Percentiles rank a stretch among this genome's conserved stretches.
phyloP scores from a whole-genome alignment of 371 early-diverging fungal genomes.

The Nosema muscidifuracis region DNA sequence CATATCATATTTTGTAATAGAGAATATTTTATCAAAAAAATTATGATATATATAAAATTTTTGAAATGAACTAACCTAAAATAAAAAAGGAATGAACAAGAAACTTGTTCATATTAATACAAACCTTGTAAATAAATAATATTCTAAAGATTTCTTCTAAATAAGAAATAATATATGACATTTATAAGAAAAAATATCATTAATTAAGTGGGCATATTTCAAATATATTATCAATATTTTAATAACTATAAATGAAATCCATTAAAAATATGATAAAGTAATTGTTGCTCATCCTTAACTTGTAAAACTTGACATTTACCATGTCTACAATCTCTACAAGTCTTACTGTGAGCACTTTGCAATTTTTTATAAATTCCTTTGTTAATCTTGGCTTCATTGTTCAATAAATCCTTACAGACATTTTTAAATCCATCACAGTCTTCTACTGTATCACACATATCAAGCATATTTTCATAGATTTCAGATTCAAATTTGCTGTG shows the following conservation, averaged over 20 bases:
- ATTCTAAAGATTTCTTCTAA: too few relatives aligned
- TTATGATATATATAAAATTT: too few relatives aligned
- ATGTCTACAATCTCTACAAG: slow-evolving; percentile 18
- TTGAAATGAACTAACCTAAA: too few relatives aligned
- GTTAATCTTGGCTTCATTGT: slow-evolving; percentile 9
- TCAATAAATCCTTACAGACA: slow-evolving; percentile 32
- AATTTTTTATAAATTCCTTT: slow-evolving; percentile 8
- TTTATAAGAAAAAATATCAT: too few relatives aligned
- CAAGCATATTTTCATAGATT: slow-evolving; percentile 24
- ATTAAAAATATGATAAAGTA: not conserved
- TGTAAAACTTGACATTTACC: not conserved
- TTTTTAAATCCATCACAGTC: slow-evolving; percentile 17
- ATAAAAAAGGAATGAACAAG: too few relatives aligned
- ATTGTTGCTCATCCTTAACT: not conserved
- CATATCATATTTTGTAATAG: too few relatives aligned
- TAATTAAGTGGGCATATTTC: too few relatives aligned
- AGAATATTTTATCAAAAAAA: too few relatives aligned
- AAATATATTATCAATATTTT: too few relatives aligned
- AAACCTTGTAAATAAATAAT: too few relatives aligned
- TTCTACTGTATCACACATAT: slow-evolving; percentile 15
- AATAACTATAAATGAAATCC: not conserved
- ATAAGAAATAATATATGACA: too few relatives aligned
- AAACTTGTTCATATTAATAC: too few relatives aligned
- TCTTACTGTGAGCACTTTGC: slow-evolving; percentile 14
- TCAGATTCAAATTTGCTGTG: not conserved